Evolutionary conservation across 352 stramenopile species (phyloP).

Genomic region (Phytopythium mirpurense): DNA sequence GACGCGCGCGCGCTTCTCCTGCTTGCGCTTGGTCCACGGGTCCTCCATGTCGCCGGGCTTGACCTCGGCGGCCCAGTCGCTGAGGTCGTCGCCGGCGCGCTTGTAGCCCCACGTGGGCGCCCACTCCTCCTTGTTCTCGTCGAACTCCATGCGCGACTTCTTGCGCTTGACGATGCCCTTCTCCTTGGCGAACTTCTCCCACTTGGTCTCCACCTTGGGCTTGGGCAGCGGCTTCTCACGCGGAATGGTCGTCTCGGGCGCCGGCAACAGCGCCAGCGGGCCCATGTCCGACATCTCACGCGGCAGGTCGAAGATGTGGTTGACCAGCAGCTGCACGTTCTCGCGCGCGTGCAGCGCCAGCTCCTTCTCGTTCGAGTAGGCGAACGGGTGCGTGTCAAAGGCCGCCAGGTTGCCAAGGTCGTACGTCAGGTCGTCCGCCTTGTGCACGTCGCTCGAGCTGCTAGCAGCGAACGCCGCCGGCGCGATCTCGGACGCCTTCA

Average conservation of each 20-base stretch:
- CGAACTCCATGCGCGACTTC: conserved; percentile 94
- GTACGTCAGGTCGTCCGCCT: conserved; percentile 84
- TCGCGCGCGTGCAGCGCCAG: conserved; percentile 87
- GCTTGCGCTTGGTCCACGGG: conserved; percentile 92
- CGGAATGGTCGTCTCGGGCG: conserved; percentile 61
- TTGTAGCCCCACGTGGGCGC: conserved; percentile 92
- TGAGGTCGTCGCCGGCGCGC: conserved; percentile 72
- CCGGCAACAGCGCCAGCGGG: conserved; percentile 80
- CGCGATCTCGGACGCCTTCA: conserved; percentile 82
- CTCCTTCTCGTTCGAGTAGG: conserved; percentile 82
- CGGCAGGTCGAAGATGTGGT: conserved; percentile 89
- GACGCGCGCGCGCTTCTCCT: conserved; percentile 89
- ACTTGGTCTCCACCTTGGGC: conserved; percentile 96
- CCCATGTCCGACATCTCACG: conserved; percentile 92
- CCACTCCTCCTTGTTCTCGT: conserved; percentile 94
- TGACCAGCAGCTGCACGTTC: conserved; percentile 93
- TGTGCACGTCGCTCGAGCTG: conserved; percentile 60
- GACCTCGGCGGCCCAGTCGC: conserved; percentile 94
- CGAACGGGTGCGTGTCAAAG: conserved; percentile 87
- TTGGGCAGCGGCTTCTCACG: conserved; percentile 89
- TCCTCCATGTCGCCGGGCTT: conserved; percentile 91
- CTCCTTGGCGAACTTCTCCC: conserved; percentile 98
- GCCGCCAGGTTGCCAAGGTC: conserved; percentile 88
- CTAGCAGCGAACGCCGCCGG: conserved; percentile 60
- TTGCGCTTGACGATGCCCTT: conserved; percentile 98